Evolutionary conservation across 768 basidiomycete species (phyloP).

Genomic region (Suillus bovinus): DNA sequence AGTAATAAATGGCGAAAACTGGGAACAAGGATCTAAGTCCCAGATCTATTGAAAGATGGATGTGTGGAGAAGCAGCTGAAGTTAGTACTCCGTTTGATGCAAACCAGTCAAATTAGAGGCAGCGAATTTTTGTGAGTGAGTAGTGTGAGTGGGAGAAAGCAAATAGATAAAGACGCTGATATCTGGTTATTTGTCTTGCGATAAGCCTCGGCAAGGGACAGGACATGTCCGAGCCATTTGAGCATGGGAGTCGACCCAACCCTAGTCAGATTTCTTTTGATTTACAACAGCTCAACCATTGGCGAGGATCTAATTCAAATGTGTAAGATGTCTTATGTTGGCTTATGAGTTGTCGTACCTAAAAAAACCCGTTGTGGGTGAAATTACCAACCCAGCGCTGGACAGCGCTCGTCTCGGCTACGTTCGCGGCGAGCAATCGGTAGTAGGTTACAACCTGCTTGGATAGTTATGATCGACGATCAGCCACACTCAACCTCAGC

Average conservation of each 20-base stretch:
- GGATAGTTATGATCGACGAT: not conserved
- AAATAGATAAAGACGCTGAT: not conserved
- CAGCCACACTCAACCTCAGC: not conserved
- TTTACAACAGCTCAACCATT: not conserved
- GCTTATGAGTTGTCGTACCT: not conserved
- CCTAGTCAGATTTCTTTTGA: no score
- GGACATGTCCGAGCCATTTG: not conserved
- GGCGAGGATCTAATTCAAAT: not conserved
- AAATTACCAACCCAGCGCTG: not conserved
- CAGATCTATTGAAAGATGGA: not conserved
- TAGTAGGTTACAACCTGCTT: not conserved
- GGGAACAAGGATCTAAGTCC: not conserved
- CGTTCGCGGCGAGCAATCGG: not conserved
- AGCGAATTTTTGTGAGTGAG: not conserved
- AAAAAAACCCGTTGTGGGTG: not conserved
- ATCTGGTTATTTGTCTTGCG: not conserved
- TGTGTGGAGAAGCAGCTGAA: not conserved
- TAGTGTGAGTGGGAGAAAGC: not conserved
- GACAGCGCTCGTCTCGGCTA: no score
- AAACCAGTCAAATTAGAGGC: not conserved
- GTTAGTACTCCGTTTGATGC: not conserved
- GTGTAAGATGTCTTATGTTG: not conserved
- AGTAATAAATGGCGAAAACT: not conserved
- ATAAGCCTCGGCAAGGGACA: not conserved
- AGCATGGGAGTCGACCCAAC: not conserved